phyloP scores from a whole-genome alignment of 139 green algal species.

The Tetraselmis striata region DNA sequence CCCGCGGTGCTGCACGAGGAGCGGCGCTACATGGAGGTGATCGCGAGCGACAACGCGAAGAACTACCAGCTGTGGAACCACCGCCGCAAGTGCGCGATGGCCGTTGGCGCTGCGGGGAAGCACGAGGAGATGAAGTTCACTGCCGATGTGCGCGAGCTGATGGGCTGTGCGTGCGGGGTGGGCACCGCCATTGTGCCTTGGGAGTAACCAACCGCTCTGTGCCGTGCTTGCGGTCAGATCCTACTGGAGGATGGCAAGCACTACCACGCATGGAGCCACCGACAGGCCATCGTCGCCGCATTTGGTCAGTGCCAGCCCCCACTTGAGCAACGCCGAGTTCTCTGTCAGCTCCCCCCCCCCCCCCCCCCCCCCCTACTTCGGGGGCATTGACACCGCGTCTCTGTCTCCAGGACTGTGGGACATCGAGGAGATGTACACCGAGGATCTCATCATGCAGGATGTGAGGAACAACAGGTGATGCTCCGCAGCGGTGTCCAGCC shows the following conservation, averaged over 20 bases:
- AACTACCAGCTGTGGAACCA: constrained; percentile 95
- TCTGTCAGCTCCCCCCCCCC: too few relatives aligned
- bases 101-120: constrained; percentile 18
- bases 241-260: constrained; percentile 83
- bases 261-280: constrained; percentile 85
- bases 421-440: constrained; percentile 47
- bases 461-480: constrained; percentile 77
- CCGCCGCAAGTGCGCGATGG: constrained; percentile 44
- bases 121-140: not conserved
- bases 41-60: constrained; percentile 54
- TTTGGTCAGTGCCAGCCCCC: not conserved
- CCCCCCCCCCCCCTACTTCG: too few relatives aligned
- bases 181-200: too few relatives aligned
- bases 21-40: constrained; percentile 14
- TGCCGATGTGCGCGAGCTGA: too few relatives aligned
- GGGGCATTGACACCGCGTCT: too few relatives aligned
- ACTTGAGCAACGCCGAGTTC: too few relatives aligned
- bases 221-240: too few relatives aligned
- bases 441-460: constrained; percentile 49
- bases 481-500: too few relatives aligned
- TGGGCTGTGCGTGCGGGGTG: too few relatives aligned
- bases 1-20: constrained; percentile 6
- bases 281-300: constrained; percentile 42
- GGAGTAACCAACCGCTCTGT: too few relatives aligned
- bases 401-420: constrained; percentile 32